A percentile compares a stretch with the other conserved stretches of the same genome.
Conservation (phyloP, 495 filamentous ascomycete species). For the Penicilliopsis zonata region DNA sequence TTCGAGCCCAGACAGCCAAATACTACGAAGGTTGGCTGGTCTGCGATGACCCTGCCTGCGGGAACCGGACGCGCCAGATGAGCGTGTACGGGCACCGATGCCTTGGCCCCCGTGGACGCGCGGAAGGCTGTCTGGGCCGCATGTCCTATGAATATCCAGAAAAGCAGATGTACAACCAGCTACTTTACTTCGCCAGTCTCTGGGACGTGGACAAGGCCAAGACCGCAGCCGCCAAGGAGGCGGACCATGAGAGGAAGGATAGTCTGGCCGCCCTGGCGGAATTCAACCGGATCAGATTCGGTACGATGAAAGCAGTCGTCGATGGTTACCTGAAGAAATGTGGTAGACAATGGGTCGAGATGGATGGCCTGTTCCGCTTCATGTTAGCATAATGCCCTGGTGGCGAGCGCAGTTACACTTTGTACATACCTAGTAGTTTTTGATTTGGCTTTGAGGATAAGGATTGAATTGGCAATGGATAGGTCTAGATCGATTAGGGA, state of each 20-base stretch:
- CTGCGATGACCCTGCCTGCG: constrained; percentile 80
- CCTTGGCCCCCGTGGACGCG: constrained; percentile 73
- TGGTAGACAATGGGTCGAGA: constrained; percentile 90
- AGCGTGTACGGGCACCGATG: constrained; percentile 85
- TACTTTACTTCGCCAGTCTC: constrained; percentile 73
- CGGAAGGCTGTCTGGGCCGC: constrained; percentile 66
- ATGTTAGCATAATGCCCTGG: constrained; percentile 26
- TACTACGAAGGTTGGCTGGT: constrained; percentile 91
- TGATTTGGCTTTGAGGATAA: no score
- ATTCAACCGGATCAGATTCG: constrained; percentile 69
- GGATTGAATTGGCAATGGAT: no score
- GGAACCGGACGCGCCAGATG: constrained; percentile 80
- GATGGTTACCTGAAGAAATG: constrained; percentile 85
- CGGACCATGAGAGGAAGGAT: constrained; percentile 38
- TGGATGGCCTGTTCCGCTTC: constrained; percentile 81
- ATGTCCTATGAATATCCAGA: constrained; percentile 87
- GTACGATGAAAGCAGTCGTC: constrained; percentile 61
- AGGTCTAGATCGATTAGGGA: no score
- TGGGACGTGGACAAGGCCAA: constrained; percentile 86
- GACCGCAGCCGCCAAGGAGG: constrained; percentile 31
- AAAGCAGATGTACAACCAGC: constrained; percentile 85
- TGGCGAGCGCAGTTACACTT: no score
- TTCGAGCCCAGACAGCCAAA: constrained; percentile 60
- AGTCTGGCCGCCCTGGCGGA: constrained; percentile 58
- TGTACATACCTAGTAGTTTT: no score